phyloP scores from a whole-genome alignment of 78 protist species.

The Salpingoeca rosetta region DNA sequence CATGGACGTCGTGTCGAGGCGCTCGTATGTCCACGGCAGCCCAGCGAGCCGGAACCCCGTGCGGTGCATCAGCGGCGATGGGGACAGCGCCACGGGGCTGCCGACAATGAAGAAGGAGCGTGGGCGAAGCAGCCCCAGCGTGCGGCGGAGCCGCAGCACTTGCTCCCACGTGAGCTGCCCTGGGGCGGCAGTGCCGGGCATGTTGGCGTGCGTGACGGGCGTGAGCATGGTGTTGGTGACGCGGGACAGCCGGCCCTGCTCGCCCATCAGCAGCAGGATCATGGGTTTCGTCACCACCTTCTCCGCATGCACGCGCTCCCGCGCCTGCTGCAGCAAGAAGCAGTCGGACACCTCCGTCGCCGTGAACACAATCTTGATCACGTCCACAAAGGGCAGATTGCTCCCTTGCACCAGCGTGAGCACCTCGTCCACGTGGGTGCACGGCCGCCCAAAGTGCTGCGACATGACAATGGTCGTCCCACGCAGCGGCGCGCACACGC shows the following conservation, averaged over 20 bases:
- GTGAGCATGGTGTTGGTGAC: constrained; percentile 35
- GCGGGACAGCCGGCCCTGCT: constrained; percentile 39
- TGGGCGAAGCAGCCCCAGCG: constrained; percentile 29
- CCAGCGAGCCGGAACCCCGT: constrained; percentile 14
- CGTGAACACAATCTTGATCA: constrained; percentile 32
- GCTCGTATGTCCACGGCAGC: constrained; percentile 5
- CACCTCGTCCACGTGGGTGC: no score
- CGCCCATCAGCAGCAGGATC: constrained; percentile 53
- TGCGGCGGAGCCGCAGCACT: constrained; percentile 9
- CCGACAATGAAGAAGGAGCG: constrained; percentile 24
- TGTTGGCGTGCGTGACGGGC: constrained; percentile 52
- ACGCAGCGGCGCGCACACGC: no score
- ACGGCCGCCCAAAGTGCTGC: no score
- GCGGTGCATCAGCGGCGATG: constrained; percentile 52
- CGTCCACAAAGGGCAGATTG: constrained; percentile 10
- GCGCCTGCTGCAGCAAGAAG: not conserved
- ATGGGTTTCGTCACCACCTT: constrained; percentile 5
- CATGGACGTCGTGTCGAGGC: constrained; percentile 15
- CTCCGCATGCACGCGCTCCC: not conserved
- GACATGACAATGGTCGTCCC: no score
- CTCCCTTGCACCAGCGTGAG: no score
- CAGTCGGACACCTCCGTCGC: constrained; percentile 18
- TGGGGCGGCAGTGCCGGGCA: constrained; percentile 54
- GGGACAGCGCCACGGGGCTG: constrained; percentile 19
- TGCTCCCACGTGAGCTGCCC: constrained; percentile 48